Evolutionary conservation across 495 filamentous ascomycete genomes (phyloP).

Genomic region (Aspergillus bertholletiae): DNA sequence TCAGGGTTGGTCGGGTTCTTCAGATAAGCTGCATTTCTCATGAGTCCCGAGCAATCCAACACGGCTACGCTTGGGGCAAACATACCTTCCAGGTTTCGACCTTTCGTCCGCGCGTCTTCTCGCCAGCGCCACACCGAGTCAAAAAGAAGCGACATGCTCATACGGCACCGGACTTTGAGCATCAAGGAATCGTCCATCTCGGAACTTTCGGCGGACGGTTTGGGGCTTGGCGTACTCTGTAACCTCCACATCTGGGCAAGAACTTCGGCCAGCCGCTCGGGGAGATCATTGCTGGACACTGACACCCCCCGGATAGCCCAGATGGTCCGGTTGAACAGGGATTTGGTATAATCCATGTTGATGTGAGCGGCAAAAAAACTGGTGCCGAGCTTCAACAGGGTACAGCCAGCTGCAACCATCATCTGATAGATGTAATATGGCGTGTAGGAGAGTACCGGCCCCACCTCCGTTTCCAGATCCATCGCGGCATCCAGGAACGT

Average conservation of each 20-base stretch:
- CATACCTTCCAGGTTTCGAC: conserved; percentile 75
- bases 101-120: conserved; percentile 78
- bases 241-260: conserved; percentile 90
- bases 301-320: conserved; percentile 72
- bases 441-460: conserved; percentile 60
- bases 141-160: conserved; percentile 91
- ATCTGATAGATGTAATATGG: conserved; percentile 91
- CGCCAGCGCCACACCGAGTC: conserved; percentile 94
- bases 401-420: conserved; percentile 83
- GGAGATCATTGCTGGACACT: conserved; percentile 78
- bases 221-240: conserved; percentile 47
- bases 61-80: not conserved
- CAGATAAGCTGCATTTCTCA: conserved; percentile 53
- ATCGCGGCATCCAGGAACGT: conserved; percentile 72
- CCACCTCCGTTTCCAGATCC: conserved; percentile 49
- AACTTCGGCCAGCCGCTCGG: conserved; percentile 81
- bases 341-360: conserved; percentile 68
- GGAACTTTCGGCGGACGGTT: conserved; percentile 24
- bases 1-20: conserved; percentile 88
- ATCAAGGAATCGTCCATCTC: conserved; percentile 68
- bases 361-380: conserved; percentile 72
- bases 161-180: conserved; percentile 81
- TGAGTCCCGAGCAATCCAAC: conserved; percentile 5
- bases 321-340: conserved; percentile 74
- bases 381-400: conserved; percentile 78